Conservation (phyloP, 768 basidiomycete genomes). For the Naganishia friedmannii region DNA sequence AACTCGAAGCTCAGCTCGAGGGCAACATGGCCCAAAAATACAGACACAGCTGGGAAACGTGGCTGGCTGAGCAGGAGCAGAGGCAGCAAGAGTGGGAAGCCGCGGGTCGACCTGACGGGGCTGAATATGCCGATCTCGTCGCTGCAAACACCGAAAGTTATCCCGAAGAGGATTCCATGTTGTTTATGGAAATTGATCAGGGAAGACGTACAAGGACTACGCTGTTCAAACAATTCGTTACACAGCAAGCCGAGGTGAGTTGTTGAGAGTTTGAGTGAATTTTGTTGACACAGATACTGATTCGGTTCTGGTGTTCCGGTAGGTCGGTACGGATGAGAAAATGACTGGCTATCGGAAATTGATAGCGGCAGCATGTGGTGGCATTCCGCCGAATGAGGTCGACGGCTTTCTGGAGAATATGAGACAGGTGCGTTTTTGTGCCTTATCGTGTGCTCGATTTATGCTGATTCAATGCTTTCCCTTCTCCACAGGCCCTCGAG, state of each 20-base stretch:
- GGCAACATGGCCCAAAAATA: conserved; percentile 77
- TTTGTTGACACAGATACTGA: too few relatives aligned
- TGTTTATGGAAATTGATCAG: conserved; percentile 66
- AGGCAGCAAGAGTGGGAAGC: conserved; percentile 68
- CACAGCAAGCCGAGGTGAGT: conserved; percentile 70
- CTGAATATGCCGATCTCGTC: conserved; percentile 49
- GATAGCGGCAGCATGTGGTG: conserved; percentile 86
- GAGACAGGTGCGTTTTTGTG: conserved; percentile 60
- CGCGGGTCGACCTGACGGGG: conserved; percentile 56
- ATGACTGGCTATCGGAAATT: conserved; percentile 85
- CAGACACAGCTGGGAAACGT: conserved; percentile 86
- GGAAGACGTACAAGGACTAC: conserved; percentile 67
- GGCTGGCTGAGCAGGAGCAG: conserved; percentile 78
- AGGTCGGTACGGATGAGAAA: conserved; percentile 77
- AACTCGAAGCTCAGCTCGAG: conserved; percentile 65
- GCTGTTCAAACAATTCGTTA: conserved; percentile 71
- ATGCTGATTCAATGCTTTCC: background rate
- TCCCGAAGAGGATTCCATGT: conserved; percentile 53
- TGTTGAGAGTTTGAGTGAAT: background rate
- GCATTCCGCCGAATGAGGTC: conserved; percentile 78
- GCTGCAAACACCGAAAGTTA: conserved; percentile 52
- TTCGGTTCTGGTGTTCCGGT: too few relatives aligned
- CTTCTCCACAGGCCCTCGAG: background rate
- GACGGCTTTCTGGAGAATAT: conserved; percentile 80
- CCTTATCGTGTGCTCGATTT: background rate